Percentiles rank a stretch among this genome's conserved stretches.
Conservation (phyloP, 202 grass and related monocot species). For the Miscanthus sacchariflorus region DNA sequence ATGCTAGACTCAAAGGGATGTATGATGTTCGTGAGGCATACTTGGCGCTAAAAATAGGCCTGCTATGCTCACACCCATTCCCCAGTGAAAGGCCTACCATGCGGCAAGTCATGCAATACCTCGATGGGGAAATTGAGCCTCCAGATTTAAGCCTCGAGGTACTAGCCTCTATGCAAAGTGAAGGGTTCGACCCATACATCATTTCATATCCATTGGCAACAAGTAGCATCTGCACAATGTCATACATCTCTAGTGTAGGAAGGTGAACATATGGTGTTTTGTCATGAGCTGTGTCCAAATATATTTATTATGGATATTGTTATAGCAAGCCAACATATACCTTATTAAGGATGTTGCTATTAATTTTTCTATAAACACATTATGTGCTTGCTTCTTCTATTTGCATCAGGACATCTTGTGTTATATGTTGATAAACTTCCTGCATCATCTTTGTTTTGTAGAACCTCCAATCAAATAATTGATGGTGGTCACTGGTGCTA, state of each 20-base stretch:
- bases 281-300: neutral
- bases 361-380: neutral
- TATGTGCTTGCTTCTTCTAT: neutral
- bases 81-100: neutral
- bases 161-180: neutral
- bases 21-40: neutral
- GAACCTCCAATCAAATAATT: neutral
- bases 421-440: neutral
- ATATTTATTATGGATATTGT: too few species aligned
- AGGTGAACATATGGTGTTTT: neutral
- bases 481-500: neutral
- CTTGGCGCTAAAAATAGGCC: neutral
- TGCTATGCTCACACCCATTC: conserved; percentile 9
- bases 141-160: neutral
- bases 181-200: neutral
- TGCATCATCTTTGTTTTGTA: neutral
- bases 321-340: neutral
- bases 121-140: neutral
- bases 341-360: neutral
- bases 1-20: neutral
- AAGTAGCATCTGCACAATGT: neutral
- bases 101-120: conserved; percentile 1
- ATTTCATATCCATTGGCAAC: neutral
- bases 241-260: neutral
- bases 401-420: neutral